Percentiles rank a stretch among this genome's conserved stretches.
Conservation (phyloP, 768 basidiomycete species). For the Amanita fuliginea region DNA sequence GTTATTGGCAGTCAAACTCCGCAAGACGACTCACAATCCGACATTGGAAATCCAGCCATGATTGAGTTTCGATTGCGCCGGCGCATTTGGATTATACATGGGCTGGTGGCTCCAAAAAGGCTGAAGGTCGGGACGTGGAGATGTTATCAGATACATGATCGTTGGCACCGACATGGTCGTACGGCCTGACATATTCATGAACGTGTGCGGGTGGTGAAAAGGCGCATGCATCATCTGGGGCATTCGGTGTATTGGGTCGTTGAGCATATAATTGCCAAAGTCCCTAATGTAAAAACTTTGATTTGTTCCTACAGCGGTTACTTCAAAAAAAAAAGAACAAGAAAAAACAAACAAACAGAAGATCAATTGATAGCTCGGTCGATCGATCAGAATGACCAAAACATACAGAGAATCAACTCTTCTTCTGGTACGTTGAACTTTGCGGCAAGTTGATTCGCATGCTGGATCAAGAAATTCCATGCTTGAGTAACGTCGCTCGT, state of each 20-base stretch:
- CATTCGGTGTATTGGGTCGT: slow-evolving; percentile 7
- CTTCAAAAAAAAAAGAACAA: slow-evolving; percentile 15
- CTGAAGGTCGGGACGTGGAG: slow-evolving; percentile 17
- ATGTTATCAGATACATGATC: slow-evolving; percentile 33
- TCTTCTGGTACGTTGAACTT: slow-evolving; percentile 25
- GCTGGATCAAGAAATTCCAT: slow-evolving; percentile 25
- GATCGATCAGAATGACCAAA: background rate
- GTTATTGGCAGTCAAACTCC: background rate
- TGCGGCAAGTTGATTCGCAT: slow-evolving; percentile 20
- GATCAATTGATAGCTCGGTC: too few relatives aligned
- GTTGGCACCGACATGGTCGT: slow-evolving; percentile 17
- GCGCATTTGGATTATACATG: slow-evolving; percentile 1
- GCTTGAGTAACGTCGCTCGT: slow-evolving; percentile 20
- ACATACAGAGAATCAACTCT: slow-evolving; percentile 31
- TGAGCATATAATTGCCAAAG: slow-evolving; percentile 11
- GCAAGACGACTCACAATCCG: slow-evolving; percentile 11
- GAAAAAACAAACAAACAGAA: too few relatives aligned
- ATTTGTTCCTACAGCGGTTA: slow-evolving; percentile 28
- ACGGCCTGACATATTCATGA: slow-evolving; percentile 7
- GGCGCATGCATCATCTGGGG: slow-evolving; percentile 7
- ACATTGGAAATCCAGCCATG: slow-evolving; percentile 13
- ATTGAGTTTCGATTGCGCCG: slow-evolving; percentile 8
- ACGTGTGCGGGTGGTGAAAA: slow-evolving; percentile 2
- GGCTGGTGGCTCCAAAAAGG: slow-evolving; percentile 27
- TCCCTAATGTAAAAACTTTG: slow-evolving; percentile 30